These are phyloP conservation scores for Pulveroboletus sp. DNA, from an alignment of 768 basidiomycete genomes.

Conservation along the genomic window DNA sequence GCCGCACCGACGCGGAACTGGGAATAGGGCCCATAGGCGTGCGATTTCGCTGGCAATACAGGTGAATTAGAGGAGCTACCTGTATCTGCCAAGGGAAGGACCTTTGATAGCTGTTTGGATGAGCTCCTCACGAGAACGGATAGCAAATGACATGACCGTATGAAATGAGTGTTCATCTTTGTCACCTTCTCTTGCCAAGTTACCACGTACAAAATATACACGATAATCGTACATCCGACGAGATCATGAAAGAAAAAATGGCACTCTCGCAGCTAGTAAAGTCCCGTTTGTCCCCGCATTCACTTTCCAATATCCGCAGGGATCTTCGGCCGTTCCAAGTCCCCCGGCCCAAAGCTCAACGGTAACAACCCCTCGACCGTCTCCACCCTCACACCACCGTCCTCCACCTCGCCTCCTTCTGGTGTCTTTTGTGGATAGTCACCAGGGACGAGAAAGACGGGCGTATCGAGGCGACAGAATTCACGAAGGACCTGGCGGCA, in stretches of 20 bases:
- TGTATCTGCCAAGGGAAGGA: background rate
- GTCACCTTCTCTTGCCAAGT: too few relatives aligned
- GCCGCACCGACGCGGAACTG: constrained; percentile 93
- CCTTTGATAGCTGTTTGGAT: constrained; percentile 46
- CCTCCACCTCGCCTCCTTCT: background rate
- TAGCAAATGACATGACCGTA: constrained; percentile 27
- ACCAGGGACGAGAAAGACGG: constrained; percentile 40
- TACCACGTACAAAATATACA: too few relatives aligned
- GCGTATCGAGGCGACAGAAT: constrained; percentile 73
- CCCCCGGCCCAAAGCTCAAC: constrained; percentile 83
- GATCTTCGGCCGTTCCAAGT: constrained; percentile 50
- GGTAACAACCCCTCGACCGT: constrained; percentile 75
- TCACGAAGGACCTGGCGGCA: constrained; percentile 91
- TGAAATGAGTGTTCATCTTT: too few relatives aligned
- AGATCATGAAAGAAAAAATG: too few relatives aligned
- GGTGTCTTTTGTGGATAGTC: constrained; percentile 33
- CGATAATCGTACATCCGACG: too few relatives aligned
- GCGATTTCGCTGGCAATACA: constrained; percentile 49
- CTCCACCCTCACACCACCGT: constrained; percentile 51
- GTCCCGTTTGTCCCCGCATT: background rate
- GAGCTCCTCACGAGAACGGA: constrained; percentile 42
- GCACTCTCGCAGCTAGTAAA: too few relatives aligned
- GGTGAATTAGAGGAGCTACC: background rate
- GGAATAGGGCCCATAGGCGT: constrained; percentile 80
- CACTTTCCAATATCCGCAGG: background rate